phyloP scores from a whole-genome alignment of 2,329 filamentous ascomycete species.

The Penicillium thymicola region DNA sequence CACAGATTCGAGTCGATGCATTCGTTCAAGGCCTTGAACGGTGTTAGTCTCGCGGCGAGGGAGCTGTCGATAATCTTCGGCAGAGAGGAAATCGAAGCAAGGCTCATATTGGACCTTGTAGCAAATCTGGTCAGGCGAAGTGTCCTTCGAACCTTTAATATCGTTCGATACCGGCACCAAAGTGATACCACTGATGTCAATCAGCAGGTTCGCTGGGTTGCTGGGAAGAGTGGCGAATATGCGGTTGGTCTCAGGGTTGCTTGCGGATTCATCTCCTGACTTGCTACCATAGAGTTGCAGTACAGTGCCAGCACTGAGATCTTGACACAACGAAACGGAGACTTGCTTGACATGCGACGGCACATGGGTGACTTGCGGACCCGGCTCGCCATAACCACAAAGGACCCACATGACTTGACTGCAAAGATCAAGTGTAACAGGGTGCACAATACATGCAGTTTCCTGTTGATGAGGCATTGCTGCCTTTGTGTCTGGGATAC shows the following conservation, averaged over 20 bases:
- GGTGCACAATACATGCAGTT: constrained; percentile 15
- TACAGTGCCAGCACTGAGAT: constrained; percentile 6
- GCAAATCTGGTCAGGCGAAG: constrained; percentile 12
- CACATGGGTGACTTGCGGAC: constrained; percentile 10
- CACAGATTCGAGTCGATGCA: constrained; percentile 13
- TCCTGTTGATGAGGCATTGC: constrained; percentile 17
- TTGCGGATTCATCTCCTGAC: constrained; percentile 9
- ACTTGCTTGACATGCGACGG: constrained; percentile 19
- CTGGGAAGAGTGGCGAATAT: constrained; percentile 15
- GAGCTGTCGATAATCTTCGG: constrained; percentile 13
- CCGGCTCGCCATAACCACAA: constrained; percentile 15
- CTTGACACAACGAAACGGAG: constrained; percentile 8
- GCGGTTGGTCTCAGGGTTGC: constrained; percentile 11
- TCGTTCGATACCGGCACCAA: constrained; percentile 18
- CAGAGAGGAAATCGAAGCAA: constrained; percentile 21
- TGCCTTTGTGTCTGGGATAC: constrained; percentile 15
- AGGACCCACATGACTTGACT: constrained; percentile 20
- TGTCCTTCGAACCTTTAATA: constrained; percentile 15
- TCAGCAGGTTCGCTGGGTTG: constrained; percentile 6
- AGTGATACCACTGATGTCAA: constrained; percentile 17
- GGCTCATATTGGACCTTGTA: constrained; percentile 22
- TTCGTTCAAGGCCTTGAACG: constrained; percentile 10
- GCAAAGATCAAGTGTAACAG: constrained; percentile 17
- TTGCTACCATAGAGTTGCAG: constrained; percentile 13
- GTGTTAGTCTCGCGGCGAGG: constrained; percentile 10